phyloP scores from a whole-genome alignment of 108 stramenopile species.

The Pelagomonas calceolata region DNA sequence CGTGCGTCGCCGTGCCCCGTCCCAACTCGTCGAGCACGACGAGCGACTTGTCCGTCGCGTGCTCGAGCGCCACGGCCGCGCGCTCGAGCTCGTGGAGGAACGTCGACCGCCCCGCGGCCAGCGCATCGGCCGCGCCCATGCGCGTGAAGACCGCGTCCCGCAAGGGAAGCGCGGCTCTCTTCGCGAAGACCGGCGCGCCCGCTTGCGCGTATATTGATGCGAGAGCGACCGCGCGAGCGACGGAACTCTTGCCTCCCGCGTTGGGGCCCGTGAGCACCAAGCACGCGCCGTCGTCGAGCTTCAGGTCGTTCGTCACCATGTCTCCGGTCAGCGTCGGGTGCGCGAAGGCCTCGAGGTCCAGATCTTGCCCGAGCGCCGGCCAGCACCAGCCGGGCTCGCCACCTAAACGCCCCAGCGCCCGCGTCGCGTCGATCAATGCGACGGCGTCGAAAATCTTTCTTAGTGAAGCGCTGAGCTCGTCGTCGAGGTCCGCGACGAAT shows the following conservation, averaged over 20 bases:
- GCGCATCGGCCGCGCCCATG: slow-evolving; percentile 94
- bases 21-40: slow-evolving; percentile 99
- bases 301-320: slow-evolving; percentile 47
- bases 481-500: slow-evolving; percentile 17
- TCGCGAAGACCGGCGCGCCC: slow-evolving; percentile 91
- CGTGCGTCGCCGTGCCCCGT: slow-evolving; percentile 90
- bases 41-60: slow-evolving; percentile 76
- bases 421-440: slow-evolving; percentile 81
- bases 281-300: slow-evolving; percentile 8
- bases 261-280: slow-evolving; percentile 79
- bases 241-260: slow-evolving; percentile 92
- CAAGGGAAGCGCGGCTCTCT: slow-evolving; percentile 69
- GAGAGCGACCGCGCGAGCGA: slow-evolving; percentile 91
- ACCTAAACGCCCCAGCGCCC: slow-evolving; percentile 72
- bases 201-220: slow-evolving; percentile 90
- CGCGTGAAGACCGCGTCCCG: slow-evolving; percentile 96
- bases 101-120: slow-evolving; percentile 91
- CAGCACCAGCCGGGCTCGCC: slow-evolving; percentile 60
- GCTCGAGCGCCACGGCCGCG: slow-evolving; percentile 83
- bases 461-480: slow-evolving; percentile 9
- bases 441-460: slow-evolving; percentile 36
- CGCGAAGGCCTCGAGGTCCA: slow-evolving; percentile 52
- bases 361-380: slow-evolving; percentile 41
- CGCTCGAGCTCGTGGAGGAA: slow-evolving; percentile 98
- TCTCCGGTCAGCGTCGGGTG: slow-evolving; percentile 74